phyloP scores from a whole-genome alignment of 208 protist species.

The Leishmania mexicana region DNA sequence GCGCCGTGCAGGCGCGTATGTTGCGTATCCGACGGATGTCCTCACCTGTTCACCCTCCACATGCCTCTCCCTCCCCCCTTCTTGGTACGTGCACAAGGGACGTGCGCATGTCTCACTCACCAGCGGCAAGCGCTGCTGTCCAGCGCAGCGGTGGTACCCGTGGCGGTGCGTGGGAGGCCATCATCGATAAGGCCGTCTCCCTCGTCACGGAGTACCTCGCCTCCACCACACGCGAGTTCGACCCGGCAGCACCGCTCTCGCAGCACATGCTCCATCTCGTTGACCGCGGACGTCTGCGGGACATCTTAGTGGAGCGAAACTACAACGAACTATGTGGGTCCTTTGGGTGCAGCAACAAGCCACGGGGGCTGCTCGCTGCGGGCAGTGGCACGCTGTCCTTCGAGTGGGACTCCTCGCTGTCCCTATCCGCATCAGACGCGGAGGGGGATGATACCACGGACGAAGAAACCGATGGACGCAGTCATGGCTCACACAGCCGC shows the following conservation, averaged over 20 bases:
- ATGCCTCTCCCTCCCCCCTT: background rate
- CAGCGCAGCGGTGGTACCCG: background rate
- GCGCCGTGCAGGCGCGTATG: background rate
- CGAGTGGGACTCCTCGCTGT: conserved; percentile 22
- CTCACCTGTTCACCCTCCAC: background rate
- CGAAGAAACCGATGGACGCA: conserved; percentile 3
- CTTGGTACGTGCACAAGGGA: background rate
- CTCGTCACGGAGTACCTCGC: conserved; percentile 65
- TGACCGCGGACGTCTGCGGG: conserved; percentile 51
- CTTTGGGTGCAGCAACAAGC: conserved; percentile 56
- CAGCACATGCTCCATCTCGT: conserved; percentile 63
- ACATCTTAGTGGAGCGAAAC: conserved; percentile 78
- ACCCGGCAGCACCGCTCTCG: conserved; percentile 34
- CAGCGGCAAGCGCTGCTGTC: background rate
- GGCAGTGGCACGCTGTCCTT: conserved; percentile 3
- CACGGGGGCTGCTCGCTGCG: conserved; percentile 30
- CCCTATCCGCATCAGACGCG: background rate
- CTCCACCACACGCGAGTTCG: conserved; percentile 44
- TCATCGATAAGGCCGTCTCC: conserved; percentile 64
- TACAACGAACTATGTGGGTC: conserved; percentile 58
- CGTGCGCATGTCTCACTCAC: background rate
- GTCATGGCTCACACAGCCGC: background rate
- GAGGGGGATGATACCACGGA: conserved; percentile 11
- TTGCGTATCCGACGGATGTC: background rate
- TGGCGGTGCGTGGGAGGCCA: conserved; percentile 57